Base-by-base conservation (phyloP, 805 yeast genomes). In the Komagataella pseudopastoris region DNA sequence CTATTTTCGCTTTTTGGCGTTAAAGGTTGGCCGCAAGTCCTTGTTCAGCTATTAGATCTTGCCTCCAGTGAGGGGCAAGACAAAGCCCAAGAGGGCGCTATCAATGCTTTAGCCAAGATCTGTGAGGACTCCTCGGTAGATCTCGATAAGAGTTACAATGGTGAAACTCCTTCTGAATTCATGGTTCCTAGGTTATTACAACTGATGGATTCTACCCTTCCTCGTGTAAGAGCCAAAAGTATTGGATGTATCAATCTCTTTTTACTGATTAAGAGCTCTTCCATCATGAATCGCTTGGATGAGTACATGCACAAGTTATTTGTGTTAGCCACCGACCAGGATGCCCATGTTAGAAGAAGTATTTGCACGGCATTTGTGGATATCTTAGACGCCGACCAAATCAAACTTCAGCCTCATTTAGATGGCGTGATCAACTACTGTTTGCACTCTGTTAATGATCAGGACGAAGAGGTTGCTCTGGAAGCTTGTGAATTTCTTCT, bases 401-500 rank as follows among this genome's bases (percentile, higher is more conserved):
- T 87, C 57, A 85, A 83, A 63, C 69, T 93, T 39, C 66, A 76
- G 49, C 88, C 90, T 6, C 95, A 91, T 63, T 64, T 91, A 52
- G 80, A 76, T 51, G 97, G 97, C n/a, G 88, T 93, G 14, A 77
- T 91, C 45, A 78, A 81, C 56, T 93, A 85, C 69, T 81, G 90
- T 60, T 66, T 88, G 50, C 96, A 89, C 67, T 77, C 89, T 53
- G 80, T 91, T 69, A 75, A 76, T 52, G 77, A 75, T 53, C 55
- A 60, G 10, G 82, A 83, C 55, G 90, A 85, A 57, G 82, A 76
- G 51, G 95, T 88, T 36, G 84, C 96, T 0, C 71, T 90, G 52
- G 96, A 90, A 63, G 97, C 96, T 2, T 88, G 96, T 64, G 98
- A 93, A 67, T 89, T 93, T 59, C 69, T 93, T 53, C 75, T 91